Evolutionary conservation across 192 early-diverging fungal genomes (phyloP).

Genomic region (Blastocladiella britannica): DNA sequence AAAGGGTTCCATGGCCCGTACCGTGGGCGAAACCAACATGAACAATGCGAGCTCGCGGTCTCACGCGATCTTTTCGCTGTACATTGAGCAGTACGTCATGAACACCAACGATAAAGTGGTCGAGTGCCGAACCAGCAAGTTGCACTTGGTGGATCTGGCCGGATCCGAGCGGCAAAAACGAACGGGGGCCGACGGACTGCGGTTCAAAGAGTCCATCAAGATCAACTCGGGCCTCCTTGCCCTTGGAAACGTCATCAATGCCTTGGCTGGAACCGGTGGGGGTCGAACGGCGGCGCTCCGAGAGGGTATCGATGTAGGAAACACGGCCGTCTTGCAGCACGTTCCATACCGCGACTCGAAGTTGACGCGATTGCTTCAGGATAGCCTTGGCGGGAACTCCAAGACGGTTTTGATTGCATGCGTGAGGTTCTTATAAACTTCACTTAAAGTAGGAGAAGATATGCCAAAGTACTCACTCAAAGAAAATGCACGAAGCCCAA

Average conservation of each 20-base stretch:
- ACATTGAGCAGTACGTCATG: constrained; percentile 40
- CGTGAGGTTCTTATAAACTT: constrained; percentile 27
- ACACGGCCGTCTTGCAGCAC: constrained; percentile 1
- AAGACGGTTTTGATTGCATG: constrained; percentile 45
- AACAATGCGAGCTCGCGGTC: constrained; percentile 62
- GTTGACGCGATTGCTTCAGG: constrained; percentile 42
- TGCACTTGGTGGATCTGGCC: constrained; percentile 61
- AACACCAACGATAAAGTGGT: constrained; percentile 27
- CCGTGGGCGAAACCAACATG: constrained; percentile 51
- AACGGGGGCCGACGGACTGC: constrained; percentile 35
- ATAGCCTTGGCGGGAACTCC: constrained; percentile 48
- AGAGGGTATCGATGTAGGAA: background rate
- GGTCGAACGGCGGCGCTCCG: constrained; percentile 15
- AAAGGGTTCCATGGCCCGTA: constrained; percentile 43
- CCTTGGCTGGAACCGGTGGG: constrained; percentile 38
- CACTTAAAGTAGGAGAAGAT: too few species aligned
- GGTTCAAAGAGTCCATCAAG: constrained; percentile 57
- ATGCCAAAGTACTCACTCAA: too few species aligned
- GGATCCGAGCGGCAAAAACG: constrained; percentile 50
- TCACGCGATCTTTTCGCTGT: constrained; percentile 57
- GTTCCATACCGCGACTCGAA: constrained; percentile 50
- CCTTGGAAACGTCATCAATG: constrained; percentile 67
- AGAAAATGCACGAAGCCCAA: constrained; percentile 23
- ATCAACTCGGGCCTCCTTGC: constrained; percentile 66
- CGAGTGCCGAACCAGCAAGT: constrained; percentile 38